A percentile compares a stretch with the other conserved stretches of the same genome.
These are phyloP conservation scores for Juglanconis sp. DNA, from an alignment of 2,329 filamentous ascomycete genomes.

Conservation along the genomic window DNA sequence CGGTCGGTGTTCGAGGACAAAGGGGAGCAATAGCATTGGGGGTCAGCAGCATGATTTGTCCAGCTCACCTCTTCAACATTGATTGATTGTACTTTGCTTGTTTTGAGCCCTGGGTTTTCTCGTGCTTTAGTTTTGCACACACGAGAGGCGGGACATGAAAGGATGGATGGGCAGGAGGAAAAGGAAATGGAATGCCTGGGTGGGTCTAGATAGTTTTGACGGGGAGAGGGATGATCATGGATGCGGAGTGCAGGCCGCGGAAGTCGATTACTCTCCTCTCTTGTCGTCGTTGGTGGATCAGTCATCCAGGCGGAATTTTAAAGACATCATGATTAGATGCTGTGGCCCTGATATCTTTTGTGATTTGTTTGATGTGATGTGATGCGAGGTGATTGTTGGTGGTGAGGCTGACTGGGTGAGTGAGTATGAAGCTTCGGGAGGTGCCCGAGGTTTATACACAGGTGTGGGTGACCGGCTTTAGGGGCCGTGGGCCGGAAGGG, in stretches of 20 bases:
- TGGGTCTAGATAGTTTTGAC: not conserved
- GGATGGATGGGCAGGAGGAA: not conserved
- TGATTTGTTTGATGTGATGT: not conserved
- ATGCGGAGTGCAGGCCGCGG: conserved; percentile 20
- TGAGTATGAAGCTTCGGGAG: too few species aligned
- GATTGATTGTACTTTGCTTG: not conserved
- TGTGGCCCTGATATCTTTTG: not conserved
- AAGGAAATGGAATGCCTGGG: not conserved
- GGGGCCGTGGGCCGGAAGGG: too few species aligned
- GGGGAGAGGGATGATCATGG: not conserved
- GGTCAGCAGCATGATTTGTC: conserved; percentile 6
- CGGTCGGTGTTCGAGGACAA: conserved; percentile 12
- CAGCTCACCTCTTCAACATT: conserved; percentile 6
- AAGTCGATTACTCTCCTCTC: conserved; percentile 4
- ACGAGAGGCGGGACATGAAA: not conserved
- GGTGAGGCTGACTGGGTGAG: not conserved
- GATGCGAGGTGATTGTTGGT: not conserved
- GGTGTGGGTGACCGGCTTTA: too few species aligned
- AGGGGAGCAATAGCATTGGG: conserved; percentile 13
- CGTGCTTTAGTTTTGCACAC: not conserved
- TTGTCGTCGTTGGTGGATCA: not conserved
- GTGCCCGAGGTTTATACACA: too few species aligned
- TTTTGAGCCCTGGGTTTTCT: not conserved
- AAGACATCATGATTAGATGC: not conserved
- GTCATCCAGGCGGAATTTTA: conserved; percentile 1